Base-by-base conservation (phyloP, 2,329 filamentous ascomycete genomes). In the Penicillium sp. region DNA sequence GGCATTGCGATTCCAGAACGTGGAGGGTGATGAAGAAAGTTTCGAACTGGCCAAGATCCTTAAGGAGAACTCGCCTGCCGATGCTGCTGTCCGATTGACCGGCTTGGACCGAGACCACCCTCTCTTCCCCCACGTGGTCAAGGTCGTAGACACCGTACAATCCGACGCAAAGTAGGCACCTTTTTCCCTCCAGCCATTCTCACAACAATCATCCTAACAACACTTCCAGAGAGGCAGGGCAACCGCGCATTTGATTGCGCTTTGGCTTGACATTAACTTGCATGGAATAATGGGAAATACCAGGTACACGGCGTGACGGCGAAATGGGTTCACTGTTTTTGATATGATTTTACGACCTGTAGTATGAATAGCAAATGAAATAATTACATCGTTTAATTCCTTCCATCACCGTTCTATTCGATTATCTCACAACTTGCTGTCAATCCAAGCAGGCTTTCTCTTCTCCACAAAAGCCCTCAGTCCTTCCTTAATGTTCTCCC, bases 1-100 rank as follows among this genome's bases (percentile, higher is more conserved):
- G 85, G 87, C 90, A 7, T 87, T 99, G 73, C 90, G 89, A 60
- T 99, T 97, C 86, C 92, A 97, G 79, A 90, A 96, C 66, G 89
- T 97, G 52, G 84, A 92, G 65, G 91, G 86, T 11, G 94, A 99
- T 61, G 90, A 95, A 0, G 94, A 97, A 83, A 95, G 89, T 60
- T 80, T 78, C 62, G 87, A 96, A 76, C 82, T 99, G 10, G 90
- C 90, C 67, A 86, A 89, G 79, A 91, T 95, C 70, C 88, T 99
- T 78, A 85, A 88, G 57, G 81, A 86, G 59, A 83, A 88, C 68
- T 79, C 80, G 2, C 79, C 93, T 13, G 86, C 89, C 64, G 86
- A 88, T 1, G 89, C 93, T 8, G 90, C 93, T 42, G 78, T 80
- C 70, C 84, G 93, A 74, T 83, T 99, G 60, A 95, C 90, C 63